These are phyloP conservation scores for Aspergillus costaricaensis DNA, from an alignment of 2,329 filamentous ascomycete species.

Conservation along the genomic window DNA sequence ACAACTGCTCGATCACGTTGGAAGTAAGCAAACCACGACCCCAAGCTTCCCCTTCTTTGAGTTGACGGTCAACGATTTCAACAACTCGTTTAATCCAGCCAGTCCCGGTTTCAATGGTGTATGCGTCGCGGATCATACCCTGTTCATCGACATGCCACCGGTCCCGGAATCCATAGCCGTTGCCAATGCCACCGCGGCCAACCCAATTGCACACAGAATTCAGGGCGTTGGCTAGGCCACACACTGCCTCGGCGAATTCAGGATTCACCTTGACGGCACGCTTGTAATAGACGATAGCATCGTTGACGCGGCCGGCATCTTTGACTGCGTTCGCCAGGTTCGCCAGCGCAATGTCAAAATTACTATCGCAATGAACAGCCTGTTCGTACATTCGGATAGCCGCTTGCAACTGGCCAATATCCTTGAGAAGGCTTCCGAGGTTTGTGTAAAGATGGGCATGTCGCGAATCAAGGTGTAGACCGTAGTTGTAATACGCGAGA, in stretches of 20 bases:
- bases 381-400: conserved; percentile 98
- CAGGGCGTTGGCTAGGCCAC: conserved; percentile 87
- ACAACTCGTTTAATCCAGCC: conserved; percentile 91
- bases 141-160: conserved; percentile 89
- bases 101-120: conserved; percentile 60
- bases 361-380: conserved; percentile 87
- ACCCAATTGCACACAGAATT: conserved; percentile 97
- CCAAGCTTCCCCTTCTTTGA: conserved; percentile 84
- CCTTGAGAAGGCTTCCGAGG: conserved; percentile 89
- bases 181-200: conserved; percentile 80
- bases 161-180: conserved; percentile 73
- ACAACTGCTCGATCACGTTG: conserved; percentile 54
- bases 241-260: conserved; percentile 95
- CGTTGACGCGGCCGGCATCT: conserved; percentile 86
- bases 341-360: conserved; percentile 93
- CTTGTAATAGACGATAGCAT: conserved; percentile 90
- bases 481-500: conserved; percentile 93
- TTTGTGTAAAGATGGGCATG: conserved; percentile 98
- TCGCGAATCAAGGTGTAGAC: conserved; percentile 77
- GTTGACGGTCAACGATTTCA: conserved; percentile 84
- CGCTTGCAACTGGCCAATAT: conserved; percentile 87
- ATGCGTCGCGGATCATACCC: conserved; percentile 78
- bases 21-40: conserved; percentile 70
- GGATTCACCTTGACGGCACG: conserved; percentile 89
- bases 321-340: conserved; percentile 98